These are phyloP conservation scores for Euptelea pleiosperma DNA, from an alignment of 164 flowering plant genomes.

Conservation along the genomic window DNA sequence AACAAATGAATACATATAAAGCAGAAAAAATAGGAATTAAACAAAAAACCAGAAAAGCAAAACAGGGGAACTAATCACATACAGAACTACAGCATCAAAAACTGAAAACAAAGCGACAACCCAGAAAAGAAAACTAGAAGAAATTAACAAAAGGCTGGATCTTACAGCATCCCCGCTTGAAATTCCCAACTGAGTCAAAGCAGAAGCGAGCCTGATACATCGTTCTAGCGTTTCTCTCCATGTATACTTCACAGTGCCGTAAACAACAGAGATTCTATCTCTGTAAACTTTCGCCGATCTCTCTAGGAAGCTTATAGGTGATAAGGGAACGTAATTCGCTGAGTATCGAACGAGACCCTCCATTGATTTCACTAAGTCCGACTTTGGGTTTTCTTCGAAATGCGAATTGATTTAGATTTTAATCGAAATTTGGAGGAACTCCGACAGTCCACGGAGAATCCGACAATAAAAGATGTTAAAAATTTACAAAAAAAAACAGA, in stretches of 20 bases:
- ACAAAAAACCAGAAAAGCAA: too few relatives aligned
- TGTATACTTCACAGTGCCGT: constrained; percentile 41
- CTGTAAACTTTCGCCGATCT: constrained; percentile 44
- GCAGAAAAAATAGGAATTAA: too few relatives aligned
- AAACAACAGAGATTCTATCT: constrained; percentile 38
- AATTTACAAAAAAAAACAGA: too few relatives aligned
- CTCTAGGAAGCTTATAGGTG: constrained; percentile 56
- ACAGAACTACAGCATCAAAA: background rate
- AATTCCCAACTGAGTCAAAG: constrained; percentile 39
- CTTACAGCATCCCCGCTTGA: constrained; percentile 48
- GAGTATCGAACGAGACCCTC: constrained; percentile 39
- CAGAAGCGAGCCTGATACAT: constrained; percentile 48
- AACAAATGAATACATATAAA: too few relatives aligned
- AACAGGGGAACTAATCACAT: background rate
- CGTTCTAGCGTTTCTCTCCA: constrained; percentile 45
- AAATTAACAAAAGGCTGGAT: background rate
- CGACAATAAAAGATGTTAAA: too few relatives aligned
- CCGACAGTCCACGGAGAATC: too few relatives aligned
- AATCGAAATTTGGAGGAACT: too few relatives aligned
- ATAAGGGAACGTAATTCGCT: constrained; percentile 47
- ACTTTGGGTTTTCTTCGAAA: background rate
- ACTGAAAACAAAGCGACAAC: background rate
- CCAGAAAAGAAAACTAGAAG: background rate
- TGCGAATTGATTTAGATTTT: background rate
- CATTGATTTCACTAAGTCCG: constrained; percentile 14